Conservation (phyloP, 2,329 filamentous ascomycete species). For the Colletotrichum sojae region DNA sequence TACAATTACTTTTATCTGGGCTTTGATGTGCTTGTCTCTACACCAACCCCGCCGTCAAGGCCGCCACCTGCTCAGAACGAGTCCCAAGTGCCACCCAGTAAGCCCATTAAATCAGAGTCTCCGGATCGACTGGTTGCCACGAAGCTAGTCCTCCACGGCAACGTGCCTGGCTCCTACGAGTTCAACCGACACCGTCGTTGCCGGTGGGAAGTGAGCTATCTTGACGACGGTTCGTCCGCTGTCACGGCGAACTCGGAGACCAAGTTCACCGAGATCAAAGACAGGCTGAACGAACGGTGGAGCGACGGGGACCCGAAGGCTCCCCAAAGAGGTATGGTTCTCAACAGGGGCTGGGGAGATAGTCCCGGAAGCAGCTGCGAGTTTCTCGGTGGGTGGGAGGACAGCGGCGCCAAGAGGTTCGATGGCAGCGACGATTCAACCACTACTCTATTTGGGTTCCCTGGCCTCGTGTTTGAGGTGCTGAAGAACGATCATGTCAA, state of each 20-base stretch:
- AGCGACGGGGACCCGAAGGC: conserved; percentile 67
- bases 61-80: conserved; percentile 65
- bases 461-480: conserved; percentile 95
- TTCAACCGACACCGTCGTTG: conserved; percentile 95
- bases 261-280: conserved; percentile 80
- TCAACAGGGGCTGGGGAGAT: conserved; percentile 92
- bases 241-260: conserved; percentile 80
- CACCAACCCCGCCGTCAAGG: conserved; percentile 75
- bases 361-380: conserved; percentile 93
- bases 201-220: conserved; percentile 83
- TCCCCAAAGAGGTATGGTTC: conserved; percentile 82
- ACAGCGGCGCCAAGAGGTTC: conserved; percentile 71
- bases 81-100: conserved; percentile 46
- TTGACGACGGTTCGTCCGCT: conserved; percentile 60
- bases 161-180: conserved; percentile 94
- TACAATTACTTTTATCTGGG: conserved; percentile 98
- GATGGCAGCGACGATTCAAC: conserved; percentile 71
- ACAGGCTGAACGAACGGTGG: conserved; percentile 78
- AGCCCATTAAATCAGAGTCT: conserved; percentile 56
- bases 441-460: conserved; percentile 93
- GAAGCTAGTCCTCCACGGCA: conserved; percentile 94
- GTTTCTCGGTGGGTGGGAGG: conserved; percentile 88
- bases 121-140: conserved; percentile 84
- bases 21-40: conserved; percentile 93
- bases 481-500: conserved; percentile 92